These are phyloP conservation scores for Phoma sp. DNA, from an alignment of 2,329 filamentous ascomycete species.

Conservation along the genomic window DNA sequence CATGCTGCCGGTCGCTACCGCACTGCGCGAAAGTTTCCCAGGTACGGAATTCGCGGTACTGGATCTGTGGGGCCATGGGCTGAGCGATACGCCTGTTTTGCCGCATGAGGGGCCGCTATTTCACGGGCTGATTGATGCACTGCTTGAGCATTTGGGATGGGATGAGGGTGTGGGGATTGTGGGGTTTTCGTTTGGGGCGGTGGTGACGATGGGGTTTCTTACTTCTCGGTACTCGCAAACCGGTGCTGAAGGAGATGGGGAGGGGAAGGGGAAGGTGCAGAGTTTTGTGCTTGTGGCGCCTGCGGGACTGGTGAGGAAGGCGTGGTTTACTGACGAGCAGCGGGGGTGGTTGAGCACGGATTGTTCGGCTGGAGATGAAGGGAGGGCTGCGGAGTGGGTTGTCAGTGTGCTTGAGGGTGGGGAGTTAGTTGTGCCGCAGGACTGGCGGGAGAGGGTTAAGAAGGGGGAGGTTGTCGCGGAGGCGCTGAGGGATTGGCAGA, in stretches of 20 bases:
- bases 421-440: slow-evolving; percentile 49
- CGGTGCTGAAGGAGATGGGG: background rate
- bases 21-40: slow-evolving; percentile 48
- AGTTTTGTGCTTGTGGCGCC: slow-evolving; percentile 54
- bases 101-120: slow-evolving; percentile 56
- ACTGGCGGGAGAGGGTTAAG: slow-evolving; percentile 55
- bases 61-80: slow-evolving; percentile 63
- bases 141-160: slow-evolving; percentile 56
- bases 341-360: background rate
- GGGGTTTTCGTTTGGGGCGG: slow-evolving; percentile 60
- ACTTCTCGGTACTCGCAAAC: slow-evolving; percentile 26
- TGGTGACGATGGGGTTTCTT: slow-evolving; percentile 51
- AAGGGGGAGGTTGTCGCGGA: slow-evolving; percentile 57
- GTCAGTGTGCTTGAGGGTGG: slow-evolving; percentile 56
- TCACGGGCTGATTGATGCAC: slow-evolving; percentile 49
- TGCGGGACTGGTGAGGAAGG: slow-evolving; percentile 49
- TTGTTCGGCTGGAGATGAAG: slow-evolving; percentile 20
- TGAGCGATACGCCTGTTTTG: slow-evolving; percentile 57
- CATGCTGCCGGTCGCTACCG: slow-evolving; percentile 52
- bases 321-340: background rate
- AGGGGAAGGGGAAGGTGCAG: background rate
- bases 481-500: slow-evolving; percentile 59
- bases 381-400: slow-evolving; percentile 49
- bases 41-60: slow-evolving; percentile 53
- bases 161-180: slow-evolving; percentile 52